A percentile compares a stretch with the other conserved stretches of the same genome.
These are phyloP conservation scores for Botrytis medusae DNA, from an alignment of 2,329 filamentous ascomycete species.

Conservation along the genomic window DNA sequence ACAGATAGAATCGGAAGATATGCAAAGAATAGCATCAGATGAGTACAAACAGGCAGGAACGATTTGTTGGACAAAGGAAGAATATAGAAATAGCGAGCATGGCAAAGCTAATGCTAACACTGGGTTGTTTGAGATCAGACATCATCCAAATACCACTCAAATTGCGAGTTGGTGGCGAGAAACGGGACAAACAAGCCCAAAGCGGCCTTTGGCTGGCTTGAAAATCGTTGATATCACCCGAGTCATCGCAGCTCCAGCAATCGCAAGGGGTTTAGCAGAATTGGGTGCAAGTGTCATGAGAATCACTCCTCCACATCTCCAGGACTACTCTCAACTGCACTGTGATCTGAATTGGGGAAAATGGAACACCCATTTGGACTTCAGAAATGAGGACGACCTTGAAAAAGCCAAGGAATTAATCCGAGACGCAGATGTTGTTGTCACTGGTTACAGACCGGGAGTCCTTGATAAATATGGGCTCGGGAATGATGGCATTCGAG, in stretches of 20 bases:
- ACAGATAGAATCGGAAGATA: not conserved
- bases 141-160: conserved; percentile 27
- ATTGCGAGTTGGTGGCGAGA: conserved; percentile 25
- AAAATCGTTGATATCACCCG: conserved; percentile 45
- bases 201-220: conserved; percentile 32
- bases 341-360: conserved; percentile 47
- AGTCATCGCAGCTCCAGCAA: conserved; percentile 47
- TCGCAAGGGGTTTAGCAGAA: conserved; percentile 45
- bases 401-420: conserved; percentile 46
- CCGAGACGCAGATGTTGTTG: conserved; percentile 51
- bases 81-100: conserved; percentile 42
- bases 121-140: conserved; percentile 44
- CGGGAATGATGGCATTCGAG: conserved; percentile 45
- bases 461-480: conserved; percentile 45
- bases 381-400: conserved; percentile 45
- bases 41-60: not conserved
- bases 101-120: conserved; percentile 46
- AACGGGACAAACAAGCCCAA: not conserved
- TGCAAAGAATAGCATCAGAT: not conserved
- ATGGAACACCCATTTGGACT: conserved; percentile 48
- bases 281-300: conserved; percentile 50
- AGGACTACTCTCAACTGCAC: conserved; percentile 41
- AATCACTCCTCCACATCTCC: conserved; percentile 45
- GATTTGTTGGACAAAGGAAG: conserved; percentile 12
- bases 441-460: conserved; percentile 53